A percentile compares a stretch with the other conserved stretches of the same genome.
Conservation (phyloP, 306 rosid genomes). For the Abrus precatorius region DNA sequence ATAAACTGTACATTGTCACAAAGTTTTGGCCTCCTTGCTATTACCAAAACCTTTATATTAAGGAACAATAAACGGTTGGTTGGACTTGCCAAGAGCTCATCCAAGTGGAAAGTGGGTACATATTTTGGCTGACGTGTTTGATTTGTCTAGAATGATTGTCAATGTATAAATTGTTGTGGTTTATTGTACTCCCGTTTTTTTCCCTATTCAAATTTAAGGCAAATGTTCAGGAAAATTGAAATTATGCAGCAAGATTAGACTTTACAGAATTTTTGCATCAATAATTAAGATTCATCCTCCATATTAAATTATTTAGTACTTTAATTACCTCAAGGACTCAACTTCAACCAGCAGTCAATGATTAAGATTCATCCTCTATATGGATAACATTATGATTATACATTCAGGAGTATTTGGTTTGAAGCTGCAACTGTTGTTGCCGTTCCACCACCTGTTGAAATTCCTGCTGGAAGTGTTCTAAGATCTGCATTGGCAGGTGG, state of each 20-base stretch:
- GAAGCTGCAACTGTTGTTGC: slow-evolving; percentile 99
- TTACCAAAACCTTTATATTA: slow-evolving; percentile 18
- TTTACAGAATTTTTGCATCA: neutral
- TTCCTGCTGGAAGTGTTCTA: slow-evolving; percentile 95
- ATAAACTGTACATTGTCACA: neutral
- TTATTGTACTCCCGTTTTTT: no score
- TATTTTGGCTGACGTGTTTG: no score
- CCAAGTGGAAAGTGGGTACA: no score
- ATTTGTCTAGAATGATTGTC: neutral
- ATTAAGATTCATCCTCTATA: slow-evolving; percentile 38
- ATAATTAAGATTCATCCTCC: no score
- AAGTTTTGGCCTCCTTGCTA: slow-evolving; percentile 2
- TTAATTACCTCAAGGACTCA: slow-evolving; percentile 3
- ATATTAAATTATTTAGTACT: neutral
- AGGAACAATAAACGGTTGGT: no score
- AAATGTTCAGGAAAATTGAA: no score
- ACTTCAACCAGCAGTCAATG: slow-evolving; percentile 22
- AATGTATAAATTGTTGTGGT: neutral
- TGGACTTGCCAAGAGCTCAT: no score
- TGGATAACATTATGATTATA: slow-evolving; percentile 31
- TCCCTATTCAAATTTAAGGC: neutral
- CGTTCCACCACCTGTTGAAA: slow-evolving; percentile 92
- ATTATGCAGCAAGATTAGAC: no score
- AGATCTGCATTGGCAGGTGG: slow-evolving; percentile 99
- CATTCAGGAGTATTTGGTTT: slow-evolving; percentile 97